Conservation (phyloP, 768 basidiomycete species). For the Serendipita sp. region DNA sequence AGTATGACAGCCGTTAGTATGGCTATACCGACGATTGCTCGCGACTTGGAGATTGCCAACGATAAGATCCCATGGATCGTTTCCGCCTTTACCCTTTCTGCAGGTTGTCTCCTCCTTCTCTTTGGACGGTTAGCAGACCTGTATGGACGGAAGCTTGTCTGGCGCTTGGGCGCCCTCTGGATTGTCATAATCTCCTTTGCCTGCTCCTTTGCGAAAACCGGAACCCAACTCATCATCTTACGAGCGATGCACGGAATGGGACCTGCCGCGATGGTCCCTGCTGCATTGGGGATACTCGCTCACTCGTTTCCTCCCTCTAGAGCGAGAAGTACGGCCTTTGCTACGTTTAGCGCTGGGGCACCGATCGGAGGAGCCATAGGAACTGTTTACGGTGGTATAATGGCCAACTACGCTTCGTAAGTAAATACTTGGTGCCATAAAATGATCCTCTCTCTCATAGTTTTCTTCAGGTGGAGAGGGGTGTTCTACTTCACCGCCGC, state of each 20-base stretch:
- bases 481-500: constrained; percentile 45
- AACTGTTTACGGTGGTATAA: constrained; percentile 48
- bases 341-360: constrained; percentile 71
- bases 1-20: background rate
- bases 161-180: constrained; percentile 40
- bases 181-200: constrained; percentile 44
- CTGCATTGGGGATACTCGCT: constrained; percentile 65
- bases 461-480: constrained; percentile 44
- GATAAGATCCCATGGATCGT: background rate
- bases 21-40: background rate
- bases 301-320: constrained; percentile 54
- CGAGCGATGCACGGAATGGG: constrained; percentile 74
- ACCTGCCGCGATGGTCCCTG: constrained; percentile 56
- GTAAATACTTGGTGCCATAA: constrained; percentile 10
- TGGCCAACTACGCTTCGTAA: constrained; percentile 38
- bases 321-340: constrained; percentile 60
- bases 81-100: background rate
- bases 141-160: constrained; percentile 56
- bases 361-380: constrained; percentile 69
- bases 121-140: constrained; percentile 69
- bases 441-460: background rate
- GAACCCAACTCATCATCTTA: constrained; percentile 47
- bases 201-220: constrained; percentile 47
- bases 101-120: constrained; percentile 52
- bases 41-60: background rate